A percentile compares a stretch with the other conserved stretches of the same genome.
phyloP scores from a whole-genome alignment of 768 basidiomycete species.

The Tephrocybe sp. region DNA sequence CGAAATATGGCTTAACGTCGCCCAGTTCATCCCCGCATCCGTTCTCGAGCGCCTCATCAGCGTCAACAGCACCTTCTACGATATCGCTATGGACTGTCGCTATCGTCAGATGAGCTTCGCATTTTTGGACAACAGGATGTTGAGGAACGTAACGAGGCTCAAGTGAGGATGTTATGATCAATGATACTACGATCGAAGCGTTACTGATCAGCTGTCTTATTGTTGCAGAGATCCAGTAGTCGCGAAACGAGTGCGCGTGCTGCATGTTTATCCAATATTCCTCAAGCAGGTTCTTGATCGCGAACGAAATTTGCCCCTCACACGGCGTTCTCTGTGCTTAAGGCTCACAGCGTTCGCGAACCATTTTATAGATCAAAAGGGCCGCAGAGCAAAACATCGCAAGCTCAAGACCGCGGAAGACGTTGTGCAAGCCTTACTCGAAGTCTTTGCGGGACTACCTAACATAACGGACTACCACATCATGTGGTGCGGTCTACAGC shows the following conservation, averaged over 20 bases:
- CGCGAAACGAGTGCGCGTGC: conserved; percentile 45
- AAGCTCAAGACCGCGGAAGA: conserved; percentile 35
- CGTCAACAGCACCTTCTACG: conserved; percentile 28
- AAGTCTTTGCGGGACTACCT: conserved; percentile 43
- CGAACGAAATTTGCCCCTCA: conserved; percentile 14
- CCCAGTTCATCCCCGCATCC: conserved; percentile 24
- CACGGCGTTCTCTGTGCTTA: conserved; percentile 23
- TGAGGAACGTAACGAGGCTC: conserved; percentile 38
- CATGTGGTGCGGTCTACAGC: conserved; percentile 45
- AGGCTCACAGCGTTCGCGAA: conserved; percentile 34
- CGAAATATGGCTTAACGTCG: conserved; percentile 30
- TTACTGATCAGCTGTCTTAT: not conserved
- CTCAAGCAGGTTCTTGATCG: conserved; percentile 39
- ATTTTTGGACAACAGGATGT: conserved; percentile 44
- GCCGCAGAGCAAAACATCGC: conserved; percentile 23
- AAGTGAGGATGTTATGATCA: conserved; percentile 28
- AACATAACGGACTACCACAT: conserved; percentile 51
- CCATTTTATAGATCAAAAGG: conserved; percentile 29
- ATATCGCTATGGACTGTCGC: conserved; percentile 42
- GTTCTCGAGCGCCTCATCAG: conserved; percentile 19
- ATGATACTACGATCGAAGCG: not conserved
- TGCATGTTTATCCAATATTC: conserved; percentile 51
- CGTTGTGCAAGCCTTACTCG: conserved; percentile 38
- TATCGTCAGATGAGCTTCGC: conserved; percentile 52
- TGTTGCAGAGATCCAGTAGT: conserved; percentile 43